phyloP scores from a whole-genome alignment of 164 flowering plant genomes.

The Stephania yunnanensis region DNA sequence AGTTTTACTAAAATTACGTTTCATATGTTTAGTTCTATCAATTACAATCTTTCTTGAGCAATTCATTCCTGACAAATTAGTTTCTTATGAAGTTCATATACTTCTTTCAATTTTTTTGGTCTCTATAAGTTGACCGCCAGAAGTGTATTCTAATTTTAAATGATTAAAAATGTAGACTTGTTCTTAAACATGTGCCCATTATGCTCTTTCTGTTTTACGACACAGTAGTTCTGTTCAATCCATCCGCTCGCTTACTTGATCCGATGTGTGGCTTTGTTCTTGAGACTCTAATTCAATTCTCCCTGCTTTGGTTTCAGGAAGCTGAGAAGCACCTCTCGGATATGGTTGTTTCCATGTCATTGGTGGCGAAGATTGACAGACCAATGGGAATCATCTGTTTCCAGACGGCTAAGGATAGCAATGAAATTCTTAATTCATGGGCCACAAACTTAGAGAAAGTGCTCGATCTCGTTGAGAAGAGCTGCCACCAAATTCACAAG shows the following conservation, averaged over 20 bases:
- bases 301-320: constrained; percentile 42
- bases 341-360: constrained; percentile 85
- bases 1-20: no score
- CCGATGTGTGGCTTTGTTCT: not conserved
- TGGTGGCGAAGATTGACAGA: constrained; percentile 87
- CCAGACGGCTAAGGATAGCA: constrained; percentile 79
- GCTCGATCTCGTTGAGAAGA: constrained; percentile 94
- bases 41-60: no score
- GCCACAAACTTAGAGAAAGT: constrained; percentile 84
- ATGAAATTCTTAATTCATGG: constrained; percentile 90
- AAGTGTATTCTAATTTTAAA: no score
- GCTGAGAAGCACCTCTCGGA: constrained; percentile 91
- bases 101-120: no score
- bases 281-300: not conserved
- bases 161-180: no score
- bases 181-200: no score
- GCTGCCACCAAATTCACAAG: constrained; percentile 98
- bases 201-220: not conserved
- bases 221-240: not conserved
- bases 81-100: no score
- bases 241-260: not conserved
- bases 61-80: no score
- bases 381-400: constrained; percentile 74
- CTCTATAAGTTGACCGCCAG: no score
- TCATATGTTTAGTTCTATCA: no score